These are phyloP conservation scores for Pelargonium cotyledonis DNA, from an alignment of 441 rosid genomes.

Conservation along the genomic window DNA sequence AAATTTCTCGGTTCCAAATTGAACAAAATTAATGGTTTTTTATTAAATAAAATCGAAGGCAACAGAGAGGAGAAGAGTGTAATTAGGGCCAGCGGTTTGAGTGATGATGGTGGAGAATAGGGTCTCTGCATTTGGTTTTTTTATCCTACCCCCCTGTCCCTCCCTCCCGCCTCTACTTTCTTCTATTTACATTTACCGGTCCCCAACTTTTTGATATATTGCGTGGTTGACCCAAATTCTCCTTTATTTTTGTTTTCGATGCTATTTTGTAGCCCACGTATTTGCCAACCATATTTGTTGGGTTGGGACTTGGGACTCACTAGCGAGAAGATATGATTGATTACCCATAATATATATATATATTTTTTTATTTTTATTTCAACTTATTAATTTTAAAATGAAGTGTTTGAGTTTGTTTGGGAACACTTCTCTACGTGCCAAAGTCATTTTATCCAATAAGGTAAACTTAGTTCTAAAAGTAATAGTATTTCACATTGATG, in stretches of 20 bases:
- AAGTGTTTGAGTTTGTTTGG: no score
- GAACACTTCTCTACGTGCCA: no score
- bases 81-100: no score
- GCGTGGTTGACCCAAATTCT: not conserved
- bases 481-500: no score
- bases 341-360: no score
- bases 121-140: not conserved
- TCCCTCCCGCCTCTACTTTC: not conserved
- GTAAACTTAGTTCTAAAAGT: no score
- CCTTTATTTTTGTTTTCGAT: not conserved
- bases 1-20: not conserved
- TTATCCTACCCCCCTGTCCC: not conserved
- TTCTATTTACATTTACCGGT: not conserved
- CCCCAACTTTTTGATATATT: not conserved
- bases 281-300: not conserved
- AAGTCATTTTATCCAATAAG: no score
- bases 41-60: not conserved
- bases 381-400: no score
- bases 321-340: not conserved
- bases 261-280: not conserved
- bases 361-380: no score
- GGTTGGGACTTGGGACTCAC: not conserved
- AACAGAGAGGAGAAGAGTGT: no score
- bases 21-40: not conserved
- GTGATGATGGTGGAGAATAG: not conserved